Conservation (phyloP, 352 stramenopile species). For the Globisporangium ultimum region DNA sequence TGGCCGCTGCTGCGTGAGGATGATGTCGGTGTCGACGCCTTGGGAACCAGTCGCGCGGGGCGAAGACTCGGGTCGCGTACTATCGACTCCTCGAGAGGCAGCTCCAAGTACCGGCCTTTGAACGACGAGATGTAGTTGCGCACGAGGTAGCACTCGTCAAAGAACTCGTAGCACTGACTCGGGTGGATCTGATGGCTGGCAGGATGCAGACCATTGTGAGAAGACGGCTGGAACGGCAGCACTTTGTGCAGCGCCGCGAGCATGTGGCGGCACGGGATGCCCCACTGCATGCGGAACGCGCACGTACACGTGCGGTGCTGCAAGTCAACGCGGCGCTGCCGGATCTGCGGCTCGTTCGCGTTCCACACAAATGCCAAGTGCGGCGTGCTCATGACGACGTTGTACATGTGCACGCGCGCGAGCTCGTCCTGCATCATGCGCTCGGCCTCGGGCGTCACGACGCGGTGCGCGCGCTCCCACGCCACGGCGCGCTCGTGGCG, state of each 20-base stretch:
- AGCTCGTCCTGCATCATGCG: slow-evolving; percentile 46
- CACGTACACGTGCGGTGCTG: slow-evolving; percentile 48
- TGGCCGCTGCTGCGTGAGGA: neutral
- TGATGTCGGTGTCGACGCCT: neutral
- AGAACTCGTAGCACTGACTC: slow-evolving; percentile 33
- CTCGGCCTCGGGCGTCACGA: slow-evolving; percentile 41
- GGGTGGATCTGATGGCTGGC: no score
- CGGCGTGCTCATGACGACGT: slow-evolving; percentile 40
- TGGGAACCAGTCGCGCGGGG: slow-evolving; percentile 23
- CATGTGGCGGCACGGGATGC: slow-evolving; percentile 41
- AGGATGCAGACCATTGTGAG: slow-evolving; percentile 11
- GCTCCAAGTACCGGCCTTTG: slow-evolving; percentile 33
- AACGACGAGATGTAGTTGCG: slow-evolving; percentile 39
- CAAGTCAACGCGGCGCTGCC: slow-evolving; percentile 43
- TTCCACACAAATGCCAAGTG: slow-evolving; percentile 53
- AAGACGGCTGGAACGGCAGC: no score
- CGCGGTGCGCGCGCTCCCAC: slow-evolving; percentile 37
- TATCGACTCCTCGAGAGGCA: slow-evolving; percentile 37
- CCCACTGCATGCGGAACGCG: slow-evolving; percentile 31
- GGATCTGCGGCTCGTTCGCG: slow-evolving; percentile 29
- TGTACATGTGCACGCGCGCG: slow-evolving; percentile 28
- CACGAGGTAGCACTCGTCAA: slow-evolving; percentile 49
- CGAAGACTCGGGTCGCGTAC: slow-evolving; percentile 25
- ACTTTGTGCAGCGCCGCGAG: slow-evolving; percentile 39
- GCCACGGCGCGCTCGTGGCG: slow-evolving; percentile 32